Percentiles rank a stretch among this genome's conserved stretches.
Conservation (phyloP, 2,329 filamentous ascomycete species). For the Ascochyta viciae-villosae region DNA sequence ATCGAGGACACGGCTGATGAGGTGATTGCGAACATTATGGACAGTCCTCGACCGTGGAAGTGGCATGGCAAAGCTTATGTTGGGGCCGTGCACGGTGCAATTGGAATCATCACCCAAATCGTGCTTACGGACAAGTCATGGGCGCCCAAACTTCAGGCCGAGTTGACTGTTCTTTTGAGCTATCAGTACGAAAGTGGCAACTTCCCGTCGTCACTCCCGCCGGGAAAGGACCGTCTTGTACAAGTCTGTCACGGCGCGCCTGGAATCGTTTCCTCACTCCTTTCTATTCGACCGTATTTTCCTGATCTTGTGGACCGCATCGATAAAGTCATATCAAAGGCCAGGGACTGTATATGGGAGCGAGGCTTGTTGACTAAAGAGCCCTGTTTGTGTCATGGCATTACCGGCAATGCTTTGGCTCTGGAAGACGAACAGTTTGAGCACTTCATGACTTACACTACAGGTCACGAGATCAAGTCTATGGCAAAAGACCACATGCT, state of each 20-base stretch:
- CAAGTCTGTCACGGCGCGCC: conserved; percentile 74
- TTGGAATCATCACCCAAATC: conserved; percentile 75
- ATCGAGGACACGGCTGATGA: conserved; percentile 62
- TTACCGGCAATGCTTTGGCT: conserved; percentile 69
- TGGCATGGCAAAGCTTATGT: conserved; percentile 70
- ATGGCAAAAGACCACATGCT: conserved; percentile 61
- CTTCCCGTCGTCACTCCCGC: conserved; percentile 64
- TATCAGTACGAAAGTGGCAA: conserved; percentile 69
- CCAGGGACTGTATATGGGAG: conserved; percentile 62
- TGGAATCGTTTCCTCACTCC: conserved; percentile 66
- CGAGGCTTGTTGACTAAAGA: conserved; percentile 68
- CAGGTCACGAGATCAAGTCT: conserved; percentile 62
- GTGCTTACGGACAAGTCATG: conserved; percentile 64
- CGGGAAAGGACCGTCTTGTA: conserved; percentile 60
- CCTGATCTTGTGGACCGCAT: conserved; percentile 62
- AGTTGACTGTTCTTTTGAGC: conserved; percentile 63
- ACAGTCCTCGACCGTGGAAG: conserved; percentile 64
- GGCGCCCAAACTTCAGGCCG: conserved; percentile 61
- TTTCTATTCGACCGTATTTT: conserved; percentile 64
- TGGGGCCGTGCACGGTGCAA: conserved; percentile 71
- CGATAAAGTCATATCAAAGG: conserved; percentile 59
- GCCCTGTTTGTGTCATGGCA: conserved; percentile 70
- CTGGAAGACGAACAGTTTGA: conserved; percentile 59
- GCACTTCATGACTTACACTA: conserved; percentile 66
- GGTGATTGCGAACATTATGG: conserved; percentile 67